These are phyloP conservation scores for Polygonum aviculare DNA, from an alignment of 148 eudicot species.

Conservation along the genomic window DNA sequence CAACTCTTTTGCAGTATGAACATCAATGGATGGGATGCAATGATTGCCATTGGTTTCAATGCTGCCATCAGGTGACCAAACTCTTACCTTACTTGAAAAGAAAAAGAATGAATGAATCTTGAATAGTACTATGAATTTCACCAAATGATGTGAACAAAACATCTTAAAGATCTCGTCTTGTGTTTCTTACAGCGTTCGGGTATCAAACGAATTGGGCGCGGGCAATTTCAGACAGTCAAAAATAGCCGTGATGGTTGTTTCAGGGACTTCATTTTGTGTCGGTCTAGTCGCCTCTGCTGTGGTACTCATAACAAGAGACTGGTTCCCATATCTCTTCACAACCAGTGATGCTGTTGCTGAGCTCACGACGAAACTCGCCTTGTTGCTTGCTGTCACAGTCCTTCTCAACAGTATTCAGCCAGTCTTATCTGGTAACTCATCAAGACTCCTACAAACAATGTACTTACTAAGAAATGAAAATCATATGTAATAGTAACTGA, in stretches of 20 bases:
- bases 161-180: neutral
- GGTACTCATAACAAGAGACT: conserved; percentile 47
- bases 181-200: conserved; percentile 47
- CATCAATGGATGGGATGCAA: conserved; percentile 78
- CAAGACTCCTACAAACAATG: neutral
- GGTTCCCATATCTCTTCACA: conserved; percentile 68
- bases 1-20: conserved; percentile 52
- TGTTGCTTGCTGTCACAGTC: conserved; percentile 46
- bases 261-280: conserved; percentile 41
- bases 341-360: conserved; percentile 48
- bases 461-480: neutral
- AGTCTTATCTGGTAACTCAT: conserved; percentile 45
- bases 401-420: conserved; percentile 62
- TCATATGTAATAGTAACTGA: neutral
- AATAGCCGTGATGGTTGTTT: conserved; percentile 55
- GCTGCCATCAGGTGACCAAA: conserved; percentile 68
- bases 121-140: neutral
- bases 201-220: conserved; percentile 77
- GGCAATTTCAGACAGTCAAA: conserved; percentile 55
- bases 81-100: neutral
- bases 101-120: neutral
- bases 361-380: conserved; percentile 49
- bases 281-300: conserved; percentile 39
- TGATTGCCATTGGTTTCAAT: conserved; percentile 77
- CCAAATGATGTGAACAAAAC: too few species aligned